Percentiles rank a stretch among this genome's conserved stretches.
Evolutionary conservation across 352 stramenopile genomes (phyloP).

Genomic region (Phytopythium oedochilum): DNA sequence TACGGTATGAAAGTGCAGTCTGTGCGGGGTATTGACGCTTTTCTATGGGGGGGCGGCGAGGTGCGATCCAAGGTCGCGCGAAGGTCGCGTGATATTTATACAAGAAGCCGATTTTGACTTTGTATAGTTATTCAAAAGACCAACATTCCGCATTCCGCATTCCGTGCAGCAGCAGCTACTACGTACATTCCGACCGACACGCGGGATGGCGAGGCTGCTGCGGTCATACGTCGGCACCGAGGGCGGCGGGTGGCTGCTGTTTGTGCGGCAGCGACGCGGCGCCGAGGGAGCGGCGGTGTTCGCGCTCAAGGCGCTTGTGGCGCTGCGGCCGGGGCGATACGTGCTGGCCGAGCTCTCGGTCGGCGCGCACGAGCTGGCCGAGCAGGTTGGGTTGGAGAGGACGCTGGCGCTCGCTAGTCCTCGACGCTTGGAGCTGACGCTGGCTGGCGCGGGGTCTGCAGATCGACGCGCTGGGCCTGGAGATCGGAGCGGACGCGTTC

Average conservation of each 20-base stretch:
- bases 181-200: too few relatives aligned
- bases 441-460: conserved; percentile 5
- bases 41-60: background rate
- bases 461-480: conserved; percentile 56
- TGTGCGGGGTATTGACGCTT: background rate
- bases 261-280: conserved; percentile 18
- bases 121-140: too few relatives aligned
- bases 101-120: too few relatives aligned
- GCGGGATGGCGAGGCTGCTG: conserved; percentile 1
- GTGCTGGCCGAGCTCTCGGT: conserved; percentile 34
- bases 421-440: background rate
- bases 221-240: conserved; percentile 33
- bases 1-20: too few relatives aligned
- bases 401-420: background rate
- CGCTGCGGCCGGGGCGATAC: background rate
- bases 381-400: too few relatives aligned
- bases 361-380: conserved; percentile 17
- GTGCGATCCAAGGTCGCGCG: conserved; percentile 3
- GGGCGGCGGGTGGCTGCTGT: conserved; percentile 31
- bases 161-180: too few relatives aligned
- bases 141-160: too few relatives aligned
- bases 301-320: conserved; percentile 30
- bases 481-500: conserved; percentile 32
- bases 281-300: conserved; percentile 4
- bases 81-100: conserved; percentile 1